Evolutionary conservation across 2,329 filamentous ascomycete species (phyloP), one percentile per base, ranked within the genome.

Genomic region (Cladophialophora exuberans): DNA sequence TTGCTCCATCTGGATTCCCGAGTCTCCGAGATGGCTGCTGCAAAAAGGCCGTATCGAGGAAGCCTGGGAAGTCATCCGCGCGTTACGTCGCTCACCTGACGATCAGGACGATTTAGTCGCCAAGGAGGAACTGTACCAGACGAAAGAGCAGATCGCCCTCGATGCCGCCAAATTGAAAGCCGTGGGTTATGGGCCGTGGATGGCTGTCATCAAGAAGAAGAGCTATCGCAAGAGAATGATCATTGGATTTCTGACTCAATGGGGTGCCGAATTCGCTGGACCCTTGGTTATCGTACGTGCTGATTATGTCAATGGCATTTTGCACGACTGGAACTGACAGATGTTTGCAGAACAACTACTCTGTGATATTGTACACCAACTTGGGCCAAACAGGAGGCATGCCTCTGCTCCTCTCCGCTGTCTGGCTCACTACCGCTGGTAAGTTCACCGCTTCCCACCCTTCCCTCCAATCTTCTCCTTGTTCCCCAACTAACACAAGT

Each of bases 231-330:
- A 78, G 67, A 69, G 79, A 0, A 78, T 81, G 76, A 69, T 73
- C 1, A 77, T 81, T 36, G 77, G 77, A 0, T 81, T 80, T 56
- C 65, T 80, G 30, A 80, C 77, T 0, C 78, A 80, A 59, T 81
- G 77, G 76, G 78, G 77, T 18, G 77, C 78, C 1, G 77, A 80
- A 49, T 80, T 80, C 62, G 76, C 73, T n/a, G 78, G 78, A 0
- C 76, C 77, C 9, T 68, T 81, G 1, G 76, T 81, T 13, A 80
- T 80, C 51, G 76, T 78, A 47, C 3, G 53, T 56, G 11, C 6
- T n/a, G n/a, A n/a, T n/a, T n/a, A 52, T 65, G 75, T 71, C 6
- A 51, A 64, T 17, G n/a, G 4, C 25, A 13, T 15, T 17, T 18
- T 10, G 25, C 10, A 11, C 20, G 43, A 13, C n/a, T 13, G 10